Evolutionary conservation across 495 filamentous ascomycete species (phyloP).

Genomic region (Terfezia boudieri): DNA sequence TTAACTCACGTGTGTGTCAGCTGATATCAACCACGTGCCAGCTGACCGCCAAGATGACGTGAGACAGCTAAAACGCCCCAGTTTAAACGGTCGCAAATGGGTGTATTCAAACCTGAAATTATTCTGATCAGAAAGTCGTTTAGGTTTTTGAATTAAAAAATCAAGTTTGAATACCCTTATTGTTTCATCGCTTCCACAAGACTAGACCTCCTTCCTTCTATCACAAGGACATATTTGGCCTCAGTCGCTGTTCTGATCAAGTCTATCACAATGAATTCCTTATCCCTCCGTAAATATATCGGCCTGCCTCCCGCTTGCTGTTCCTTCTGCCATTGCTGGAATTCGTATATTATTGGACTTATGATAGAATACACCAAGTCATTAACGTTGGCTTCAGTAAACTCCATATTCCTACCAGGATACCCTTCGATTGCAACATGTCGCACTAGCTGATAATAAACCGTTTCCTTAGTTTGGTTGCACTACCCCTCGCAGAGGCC

Average conservation of each 20-base stretch:
- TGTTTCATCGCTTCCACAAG: constrained; percentile 3
- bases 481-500: no score
- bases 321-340: neutral
- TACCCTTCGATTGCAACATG: constrained; percentile 5
- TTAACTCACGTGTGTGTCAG: no score
- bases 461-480: no score
- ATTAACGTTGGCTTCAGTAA: constrained; percentile 3
- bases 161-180: no score
- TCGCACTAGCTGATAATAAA: constrained; percentile 1
- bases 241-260: constrained; percentile 1
- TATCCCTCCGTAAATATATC: constrained; percentile 1
- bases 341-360: constrained; percentile 4
- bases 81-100: no score
- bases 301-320: neutral
- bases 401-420: constrained; percentile 4
- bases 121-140: no score
- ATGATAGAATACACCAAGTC: constrained; percentile 2
- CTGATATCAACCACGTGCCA: no score
- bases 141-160: no score
- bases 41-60: no score
- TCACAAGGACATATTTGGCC: neutral
- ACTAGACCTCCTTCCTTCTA: constrained; percentile 3
- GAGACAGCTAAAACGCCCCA: no score
- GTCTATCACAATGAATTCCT: constrained; percentile 3
- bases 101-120: no score